Evolutionary conservation across 2,329 filamentous ascomycete species (phyloP).

Genomic region (Cladosporium colombiae): DNA sequence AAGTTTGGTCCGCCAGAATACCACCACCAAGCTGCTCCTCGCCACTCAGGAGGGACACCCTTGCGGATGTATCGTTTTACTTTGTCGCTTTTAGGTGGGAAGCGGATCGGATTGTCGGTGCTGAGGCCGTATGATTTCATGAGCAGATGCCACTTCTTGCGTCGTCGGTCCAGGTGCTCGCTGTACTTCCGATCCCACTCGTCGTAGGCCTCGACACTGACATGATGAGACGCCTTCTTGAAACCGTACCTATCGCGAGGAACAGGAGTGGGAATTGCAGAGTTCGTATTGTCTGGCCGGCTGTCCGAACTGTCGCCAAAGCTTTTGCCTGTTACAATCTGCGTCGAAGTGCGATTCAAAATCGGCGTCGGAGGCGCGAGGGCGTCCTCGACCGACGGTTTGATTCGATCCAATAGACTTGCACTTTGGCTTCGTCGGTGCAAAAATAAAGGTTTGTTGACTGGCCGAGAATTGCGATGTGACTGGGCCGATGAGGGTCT

Average conservation of each 20-base stretch:
- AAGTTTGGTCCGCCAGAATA: constrained; percentile 86
- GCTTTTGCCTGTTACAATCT: constrained; percentile 10
- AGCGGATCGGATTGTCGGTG: constrained; percentile 70
- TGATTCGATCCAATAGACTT: constrained; percentile 31
- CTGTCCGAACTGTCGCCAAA: constrained; percentile 4
- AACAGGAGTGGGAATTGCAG: constrained; percentile 27
- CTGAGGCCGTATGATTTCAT: constrained; percentile 75
- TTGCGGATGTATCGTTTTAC: constrained; percentile 90
- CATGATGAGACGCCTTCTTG: constrained; percentile 79
- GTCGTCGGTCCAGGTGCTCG: constrained; percentile 71
- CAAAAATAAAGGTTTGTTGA: neutral
- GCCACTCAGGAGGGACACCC: constrained; percentile 89
- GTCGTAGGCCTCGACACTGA: constrained; percentile 76
- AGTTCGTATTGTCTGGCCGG: neutral
- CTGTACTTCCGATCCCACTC: constrained; percentile 76
- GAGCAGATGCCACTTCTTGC: constrained; percentile 78
- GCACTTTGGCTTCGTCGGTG: constrained; percentile 39
- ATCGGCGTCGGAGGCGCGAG: constrained; percentile 20
- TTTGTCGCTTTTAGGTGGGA: constrained; percentile 78
- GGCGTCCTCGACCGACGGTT: constrained; percentile 21
- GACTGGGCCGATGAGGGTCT: constrained; percentile 18
- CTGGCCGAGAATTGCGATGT: neutral
- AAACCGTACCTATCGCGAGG: constrained; percentile 85
- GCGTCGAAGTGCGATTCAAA: constrained; percentile 16
- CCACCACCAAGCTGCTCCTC: constrained; percentile 96